Evolutionary conservation across 352 stramenopile genomes (phyloP), one percentile per base, ranked within the genome.

Genomic region (Plasmopara halstedii): DNA sequence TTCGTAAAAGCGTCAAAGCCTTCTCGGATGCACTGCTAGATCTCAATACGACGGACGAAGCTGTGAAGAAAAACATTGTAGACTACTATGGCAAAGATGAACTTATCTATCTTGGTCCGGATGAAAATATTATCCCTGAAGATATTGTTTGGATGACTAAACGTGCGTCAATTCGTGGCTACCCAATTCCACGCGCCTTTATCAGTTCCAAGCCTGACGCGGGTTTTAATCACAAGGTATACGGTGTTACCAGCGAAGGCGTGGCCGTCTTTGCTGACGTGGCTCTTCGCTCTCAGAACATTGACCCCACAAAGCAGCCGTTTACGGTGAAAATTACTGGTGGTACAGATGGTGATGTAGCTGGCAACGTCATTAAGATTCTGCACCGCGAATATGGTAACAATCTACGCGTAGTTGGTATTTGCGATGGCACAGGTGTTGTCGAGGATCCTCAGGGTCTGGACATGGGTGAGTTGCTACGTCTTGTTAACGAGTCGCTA

Each of bases 291-390:
- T 86, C 77, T 50, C 73, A 86, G 46, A 73, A 81, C 54, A 89
- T 90, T 25, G 76, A 90, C 62, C 75, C 75, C 4, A 76, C 53
- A 22, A 83, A 69, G 21, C 64, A 88, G 48, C 67, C 78, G 14
- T 87, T 88, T 53, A 87, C 78, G 21, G 65, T 87, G 36, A 86
- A 85, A 67, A 86, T 92, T 54, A 98, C 94, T 18, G 94, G 95
- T 38, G 95, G 96, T 21, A 96, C 96, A 6, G 95, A 99, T 67
- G 96, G 95, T 18, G 96, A 99, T 57, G 95, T 99, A 6, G 95
- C 88, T 35, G 95, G 94, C 23, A 99, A 99, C 62, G 94, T 98
- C 53, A 95, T 99, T 46, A 98, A 98, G 62, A 98, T 99, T 59
- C 60, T 98, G 40, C 59, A 93, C 67, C 82, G 95, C 20, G 95